phyloP scores from a whole-genome alignment of 805 yeast species.

The Kodamaea sagamina region DNA sequence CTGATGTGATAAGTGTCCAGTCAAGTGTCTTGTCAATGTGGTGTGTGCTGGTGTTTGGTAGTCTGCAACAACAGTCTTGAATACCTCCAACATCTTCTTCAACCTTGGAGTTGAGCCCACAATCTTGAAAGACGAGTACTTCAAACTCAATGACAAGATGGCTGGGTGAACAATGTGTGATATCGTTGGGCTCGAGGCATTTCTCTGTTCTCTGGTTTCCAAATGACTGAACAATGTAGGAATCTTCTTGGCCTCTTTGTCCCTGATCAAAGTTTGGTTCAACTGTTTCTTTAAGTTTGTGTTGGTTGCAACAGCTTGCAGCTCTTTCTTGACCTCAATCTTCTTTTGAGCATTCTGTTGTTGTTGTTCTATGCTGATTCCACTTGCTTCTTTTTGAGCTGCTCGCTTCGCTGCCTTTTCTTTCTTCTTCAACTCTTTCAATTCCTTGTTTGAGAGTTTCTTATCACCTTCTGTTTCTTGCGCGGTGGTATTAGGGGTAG shows the following conservation, averaged over 20 bases:
- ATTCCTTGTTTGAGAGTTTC: constrained; percentile 67
- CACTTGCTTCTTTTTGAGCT: constrained; percentile 74
- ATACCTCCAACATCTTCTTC: constrained; percentile 79
- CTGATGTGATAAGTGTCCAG: constrained; percentile 85
- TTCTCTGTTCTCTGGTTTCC: constrained; percentile 76
- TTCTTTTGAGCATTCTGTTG: constrained; percentile 43
- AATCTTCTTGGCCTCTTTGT: constrained; percentile 38
- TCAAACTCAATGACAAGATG: constrained; percentile 73
- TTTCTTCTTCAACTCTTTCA: constrained; percentile 82
- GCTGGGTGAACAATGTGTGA: constrained; percentile 84
- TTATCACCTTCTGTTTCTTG: constrained; percentile 14
- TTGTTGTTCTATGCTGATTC: constrained; percentile 51
- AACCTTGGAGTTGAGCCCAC: constrained; percentile 91
- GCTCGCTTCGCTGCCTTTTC: constrained; percentile 94
- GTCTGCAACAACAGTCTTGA: constrained; percentile 74
- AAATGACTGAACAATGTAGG: constrained; percentile 76
- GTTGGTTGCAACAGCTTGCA: constrained; percentile 43
- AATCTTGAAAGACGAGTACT: constrained; percentile 78
- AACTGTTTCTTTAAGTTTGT: constrained; percentile 56
- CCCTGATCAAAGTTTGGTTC: constrained; percentile 51
- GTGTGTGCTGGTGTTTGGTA: constrained; percentile 85
- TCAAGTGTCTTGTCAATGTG: constrained; percentile 82
- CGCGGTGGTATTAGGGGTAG: background rate
- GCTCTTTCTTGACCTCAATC: constrained; percentile 43
- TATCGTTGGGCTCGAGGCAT: constrained; percentile 54